Evolutionary conservation across 192 early-diverging fungal species (phyloP), one percentile per base, ranked within the genome.

Genomic region (Coemansia sp.): DNA sequence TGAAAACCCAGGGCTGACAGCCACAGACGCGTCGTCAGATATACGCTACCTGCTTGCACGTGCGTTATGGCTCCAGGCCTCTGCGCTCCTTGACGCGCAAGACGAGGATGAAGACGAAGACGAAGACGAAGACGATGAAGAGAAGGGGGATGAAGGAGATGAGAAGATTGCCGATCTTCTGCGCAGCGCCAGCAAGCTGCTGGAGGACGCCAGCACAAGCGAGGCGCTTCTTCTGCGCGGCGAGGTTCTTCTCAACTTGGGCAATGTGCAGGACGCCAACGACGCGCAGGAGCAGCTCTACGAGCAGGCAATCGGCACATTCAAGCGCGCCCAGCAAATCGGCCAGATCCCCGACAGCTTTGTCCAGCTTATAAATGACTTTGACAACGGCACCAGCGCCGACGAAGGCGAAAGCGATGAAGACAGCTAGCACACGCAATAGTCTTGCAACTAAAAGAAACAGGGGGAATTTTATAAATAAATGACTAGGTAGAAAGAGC

Each of bases 281-380:
- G 44, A 43, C 40, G 53, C 60, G 7, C 77, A 79, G 70, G 81
- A 84, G 40, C 19, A 54, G 25, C 16, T 56, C 43, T 84, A 84
- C 55, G 65, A 17, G 6, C 17, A 45, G 55, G 81, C 81, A 0
- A 69, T 76, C 0, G 70, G 62, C 19, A 57, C 63, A 16, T 84
- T 84, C 50, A 67, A 67, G 22, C 51, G 38, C 43, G 76, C 67
- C 6, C 65, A 79, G 55, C 66, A 45, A 0, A 49, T 59, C 44
- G 73, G 74, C 50, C 70, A 70, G 48, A 45, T 84, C 12, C 77
- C 81, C 5, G 81, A 84, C 37, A 67, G 75, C 53, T 75, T 79
- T 67, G 64, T 48, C 6, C 76, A 75, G 74, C 75, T 84, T 49
- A 69, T 79, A 16, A 70, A 76, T 38, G 76, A 84, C 61, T 79